Percentiles rank a stretch among this genome's conserved stretches.
These are phyloP conservation scores for Chloris gayana DNA, from an alignment of 176 grass and related monocot species.

Conservation along the genomic window DNA sequence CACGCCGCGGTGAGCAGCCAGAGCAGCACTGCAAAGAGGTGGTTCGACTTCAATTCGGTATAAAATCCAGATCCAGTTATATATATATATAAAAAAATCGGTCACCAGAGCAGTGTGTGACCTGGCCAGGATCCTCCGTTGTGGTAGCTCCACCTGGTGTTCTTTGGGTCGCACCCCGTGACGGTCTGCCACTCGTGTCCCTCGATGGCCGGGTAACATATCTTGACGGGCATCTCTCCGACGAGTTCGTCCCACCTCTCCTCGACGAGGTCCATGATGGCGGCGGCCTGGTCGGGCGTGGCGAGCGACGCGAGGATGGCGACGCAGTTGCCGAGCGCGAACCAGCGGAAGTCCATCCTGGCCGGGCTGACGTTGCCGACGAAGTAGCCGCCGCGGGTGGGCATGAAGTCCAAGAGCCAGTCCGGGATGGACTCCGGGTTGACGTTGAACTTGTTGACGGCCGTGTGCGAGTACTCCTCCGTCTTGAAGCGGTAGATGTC, in stretches of 20 bases:
- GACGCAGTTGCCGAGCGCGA: constrained; percentile 84
- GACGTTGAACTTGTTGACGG: constrained; percentile 98
- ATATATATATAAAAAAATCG: too few species aligned
- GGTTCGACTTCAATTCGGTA: not conserved
- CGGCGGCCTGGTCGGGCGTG: constrained; percentile 74
- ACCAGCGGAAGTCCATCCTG: constrained; percentile 97
- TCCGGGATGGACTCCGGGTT: constrained; percentile 97
- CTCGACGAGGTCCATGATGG: constrained; percentile 95
- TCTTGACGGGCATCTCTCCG: constrained; percentile 95
- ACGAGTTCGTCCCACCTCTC: constrained; percentile 90
- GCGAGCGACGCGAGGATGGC: constrained; percentile 86
- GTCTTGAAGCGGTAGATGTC: constrained; percentile 87
- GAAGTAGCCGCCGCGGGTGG: constrained; percentile 79
- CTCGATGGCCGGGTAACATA: constrained; percentile 82
- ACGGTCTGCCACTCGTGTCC: constrained; percentile 78
- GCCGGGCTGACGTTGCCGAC: constrained; percentile 94
- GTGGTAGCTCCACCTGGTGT: constrained; percentile 96
- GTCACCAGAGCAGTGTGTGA: constrained; percentile 7
- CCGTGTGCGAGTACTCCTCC: constrained; percentile 98
- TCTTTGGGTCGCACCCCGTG: constrained; percentile 90
- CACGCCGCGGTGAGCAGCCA: constrained; percentile 93
- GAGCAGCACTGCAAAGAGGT: constrained; percentile 61
- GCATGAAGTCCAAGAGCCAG: constrained; percentile 97
- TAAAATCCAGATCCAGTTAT: too few species aligned
- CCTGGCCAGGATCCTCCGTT: constrained; percentile 95